Evolutionary conservation across 768 basidiomycete genomes (phyloP), one percentile per base, ranked within the genome.

Genomic region (Collybiopsis luxurians): DNA sequence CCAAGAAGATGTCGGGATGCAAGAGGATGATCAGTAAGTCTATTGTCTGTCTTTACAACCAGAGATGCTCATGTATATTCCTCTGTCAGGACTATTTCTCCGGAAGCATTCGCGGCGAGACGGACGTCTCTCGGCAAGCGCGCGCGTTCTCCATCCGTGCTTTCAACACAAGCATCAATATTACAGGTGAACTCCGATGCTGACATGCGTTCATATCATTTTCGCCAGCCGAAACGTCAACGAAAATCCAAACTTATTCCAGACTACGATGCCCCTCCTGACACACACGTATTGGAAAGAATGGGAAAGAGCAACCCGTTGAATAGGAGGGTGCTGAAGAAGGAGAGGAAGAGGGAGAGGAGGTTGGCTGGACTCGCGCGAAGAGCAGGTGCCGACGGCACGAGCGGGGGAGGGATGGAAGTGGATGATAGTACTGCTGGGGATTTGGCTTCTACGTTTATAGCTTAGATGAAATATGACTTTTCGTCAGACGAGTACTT

Each of bases 231-330:
- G 0, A 89, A 88, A 65, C 83, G 87, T 9, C 76, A 82, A 54
- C 78, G 86, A 13, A 82, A 74, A 63, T 74, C 77, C 31, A 84
- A 81, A 63, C 80, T 82, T 40, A 62, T 83, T 12, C 80, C 79
- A 7, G 69, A 73, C 6, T 83, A 85, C 59, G 79, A 88, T 56
- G 75, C 76, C 5, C 75, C 69, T 0, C 77, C 79, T 3, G 79
- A 82, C 38, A 70, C 69, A 6, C 71, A 83, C 58, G 78, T 79
- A 26, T 63, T 76, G 23, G 59, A 67, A 43, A 70, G 68, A 57
- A 82, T 84, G 79, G 78, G 77, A 12, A 64, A 66, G 57, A 73
- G 79, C 55, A 87, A 88, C 66, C 86, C 88, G 13, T 60, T 90
- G 59, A 82, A 76, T 55, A 71, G 87, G 59, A 78, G 74, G 63